Conservation (phyloP, 768 basidiomycete genomes). For the Sporobolomyces phaffii region DNA sequence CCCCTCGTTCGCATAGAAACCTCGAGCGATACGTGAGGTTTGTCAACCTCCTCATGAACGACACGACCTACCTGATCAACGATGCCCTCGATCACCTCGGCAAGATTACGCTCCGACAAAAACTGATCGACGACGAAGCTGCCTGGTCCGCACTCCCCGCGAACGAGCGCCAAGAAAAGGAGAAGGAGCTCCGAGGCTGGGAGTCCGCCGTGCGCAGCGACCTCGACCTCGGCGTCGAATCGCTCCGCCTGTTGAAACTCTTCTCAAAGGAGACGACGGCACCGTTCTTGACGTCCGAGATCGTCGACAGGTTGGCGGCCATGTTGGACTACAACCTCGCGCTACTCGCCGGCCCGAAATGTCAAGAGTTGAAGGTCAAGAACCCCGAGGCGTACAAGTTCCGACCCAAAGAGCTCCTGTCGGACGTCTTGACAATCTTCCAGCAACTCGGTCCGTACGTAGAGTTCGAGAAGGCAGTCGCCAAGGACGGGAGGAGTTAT, state of each 20-base stretch:
- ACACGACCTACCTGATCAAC: constrained; percentile 95
- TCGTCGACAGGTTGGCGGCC: constrained; percentile 87
- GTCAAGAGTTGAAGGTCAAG: constrained; percentile 74
- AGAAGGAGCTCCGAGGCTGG: constrained; percentile 65
- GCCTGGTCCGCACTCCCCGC: constrained; percentile 63
- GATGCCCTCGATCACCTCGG: constrained; percentile 83
- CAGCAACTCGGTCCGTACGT: constrained; percentile 74
- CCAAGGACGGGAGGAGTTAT: constrained; percentile 90
- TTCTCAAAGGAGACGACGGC: constrained; percentile 86
- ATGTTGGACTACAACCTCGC: constrained; percentile 94
- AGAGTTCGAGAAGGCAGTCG: constrained; percentile 77
- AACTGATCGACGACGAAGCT: constrained; percentile 69
- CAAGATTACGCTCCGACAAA: constrained; percentile 79
- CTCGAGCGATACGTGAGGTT: constrained; percentile 92
- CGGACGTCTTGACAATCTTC: constrained; percentile 83
- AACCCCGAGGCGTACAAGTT: constrained; percentile 85
- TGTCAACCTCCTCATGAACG: constrained; percentile 96
- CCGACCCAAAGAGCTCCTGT: constrained; percentile 70
- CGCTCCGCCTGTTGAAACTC: constrained; percentile 80
- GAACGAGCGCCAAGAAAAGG: constrained; percentile 76
- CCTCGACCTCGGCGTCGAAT: constrained; percentile 75
- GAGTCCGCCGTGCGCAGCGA: constrained; percentile 82
- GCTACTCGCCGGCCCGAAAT: constrained; percentile 79
- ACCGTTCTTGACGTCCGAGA: constrained; percentile 94
- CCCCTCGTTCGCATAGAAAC: constrained; percentile 52